Percentiles rank a stretch among this genome's conserved stretches.
phyloP scores from a whole-genome alignment of 108 stramenopile species.

The Conticribra weissflogii region DNA sequence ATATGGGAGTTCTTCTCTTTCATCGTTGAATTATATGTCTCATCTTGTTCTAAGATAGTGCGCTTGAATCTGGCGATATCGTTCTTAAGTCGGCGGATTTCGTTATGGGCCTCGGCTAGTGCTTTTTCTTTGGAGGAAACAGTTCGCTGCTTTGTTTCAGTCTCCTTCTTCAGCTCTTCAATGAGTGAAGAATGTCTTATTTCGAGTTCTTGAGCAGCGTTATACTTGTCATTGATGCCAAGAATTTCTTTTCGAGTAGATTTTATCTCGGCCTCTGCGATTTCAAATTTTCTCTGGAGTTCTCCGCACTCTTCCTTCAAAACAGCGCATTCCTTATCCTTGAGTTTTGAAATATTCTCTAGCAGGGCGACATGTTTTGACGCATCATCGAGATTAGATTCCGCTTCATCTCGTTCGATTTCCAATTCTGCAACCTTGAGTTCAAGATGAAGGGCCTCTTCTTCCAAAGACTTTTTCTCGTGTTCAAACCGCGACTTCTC shows the following conservation, averaged over 20 bases:
- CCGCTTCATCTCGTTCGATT: conserved; percentile 10
- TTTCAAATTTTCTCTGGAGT: conserved; percentile 13
- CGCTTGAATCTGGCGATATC: conserved; percentile 13
- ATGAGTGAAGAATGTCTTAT: background rate
- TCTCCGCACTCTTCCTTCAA: conserved; percentile 30
- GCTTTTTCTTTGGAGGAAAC: conserved; percentile 35
- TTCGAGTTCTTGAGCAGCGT: conserved; percentile 19
- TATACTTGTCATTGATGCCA: conserved; percentile 26
- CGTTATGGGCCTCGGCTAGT: conserved; percentile 28
- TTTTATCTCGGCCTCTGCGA: background rate
- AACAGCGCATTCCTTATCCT: conserved; percentile 26
- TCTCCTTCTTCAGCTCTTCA: conserved; percentile 15
- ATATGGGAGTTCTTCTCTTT: conserved; percentile 33
- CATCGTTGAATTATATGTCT: conserved; percentile 12
- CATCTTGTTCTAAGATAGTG: background rate
- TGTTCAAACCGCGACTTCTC: conserved; percentile 16
- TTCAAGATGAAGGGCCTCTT: conserved; percentile 6
- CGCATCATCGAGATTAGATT: conserved; percentile 28
- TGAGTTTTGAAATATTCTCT: conserved; percentile 18
- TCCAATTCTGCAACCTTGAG: conserved; percentile 7
- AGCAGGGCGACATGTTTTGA: conserved; percentile 18
- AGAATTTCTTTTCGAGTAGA: conserved; percentile 26
- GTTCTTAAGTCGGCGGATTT: conserved; percentile 26
- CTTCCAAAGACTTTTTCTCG: conserved; percentile 10
- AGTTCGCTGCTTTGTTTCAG: conserved; percentile 16